Evolutionary conservation across 2,329 filamentous ascomycete genomes (phyloP).

Genomic region (Verticillium isaacii): DNA sequence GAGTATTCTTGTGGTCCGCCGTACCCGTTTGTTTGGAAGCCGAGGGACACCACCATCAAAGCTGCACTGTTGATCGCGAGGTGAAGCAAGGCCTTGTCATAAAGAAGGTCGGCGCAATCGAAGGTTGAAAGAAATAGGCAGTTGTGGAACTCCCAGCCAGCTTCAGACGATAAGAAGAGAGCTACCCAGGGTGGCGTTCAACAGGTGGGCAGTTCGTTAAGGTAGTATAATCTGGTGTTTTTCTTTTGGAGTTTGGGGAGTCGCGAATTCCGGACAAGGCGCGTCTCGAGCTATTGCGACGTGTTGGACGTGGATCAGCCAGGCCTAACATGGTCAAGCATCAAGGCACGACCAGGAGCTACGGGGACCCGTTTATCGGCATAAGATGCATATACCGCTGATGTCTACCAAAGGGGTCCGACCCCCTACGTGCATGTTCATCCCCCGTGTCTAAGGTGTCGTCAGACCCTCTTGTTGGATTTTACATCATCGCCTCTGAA

Average conservation of each 20-base stretch:
- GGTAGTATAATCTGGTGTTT: neutral
- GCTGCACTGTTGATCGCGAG: neutral
- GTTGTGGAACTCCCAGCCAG: neutral
- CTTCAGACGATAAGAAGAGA: neutral
- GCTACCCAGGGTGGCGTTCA: neutral
- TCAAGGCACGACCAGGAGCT: too few species aligned
- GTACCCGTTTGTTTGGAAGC: neutral
- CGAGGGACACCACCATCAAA: neutral
- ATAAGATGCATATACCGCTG: too few species aligned
- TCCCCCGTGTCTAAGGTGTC: too few species aligned
- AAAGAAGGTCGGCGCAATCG: neutral
- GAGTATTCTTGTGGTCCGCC: too few species aligned
- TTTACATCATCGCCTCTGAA: too few species aligned
- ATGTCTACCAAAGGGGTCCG: too few species aligned
- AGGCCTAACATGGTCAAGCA: too few species aligned
- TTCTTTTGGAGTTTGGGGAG: neutral
- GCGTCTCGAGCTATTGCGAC: neutral
- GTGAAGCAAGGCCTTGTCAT: neutral
- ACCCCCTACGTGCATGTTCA: too few species aligned
- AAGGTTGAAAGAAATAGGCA: neutral
- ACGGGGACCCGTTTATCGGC: too few species aligned
- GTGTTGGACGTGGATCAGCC: neutral
- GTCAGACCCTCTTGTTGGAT: too few species aligned
- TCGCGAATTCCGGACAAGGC: neutral
- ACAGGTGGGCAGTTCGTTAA: neutral